A percentile compares a stretch with the other conserved stretches of the same genome.
These are phyloP conservation scores for Pseudocercospora fijiensis DNA, from an alignment of 2,329 filamentous ascomycete genomes.

Conservation along the genomic window DNA sequence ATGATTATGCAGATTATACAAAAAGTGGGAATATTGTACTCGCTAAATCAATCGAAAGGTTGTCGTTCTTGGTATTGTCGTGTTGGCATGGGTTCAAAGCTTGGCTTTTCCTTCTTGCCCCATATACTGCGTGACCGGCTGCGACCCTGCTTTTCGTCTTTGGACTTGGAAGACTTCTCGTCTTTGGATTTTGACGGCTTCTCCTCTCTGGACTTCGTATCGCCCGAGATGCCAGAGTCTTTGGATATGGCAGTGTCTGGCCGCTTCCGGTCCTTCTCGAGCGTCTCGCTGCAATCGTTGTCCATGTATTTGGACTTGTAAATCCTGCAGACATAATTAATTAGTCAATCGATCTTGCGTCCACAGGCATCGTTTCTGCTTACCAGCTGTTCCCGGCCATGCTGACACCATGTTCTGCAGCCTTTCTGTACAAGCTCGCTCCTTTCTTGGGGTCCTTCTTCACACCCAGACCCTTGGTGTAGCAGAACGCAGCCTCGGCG, in stretches of 20 bases:
- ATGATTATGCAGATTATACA: slow-evolving; percentile 7
- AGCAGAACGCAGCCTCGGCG: slow-evolving; percentile 93
- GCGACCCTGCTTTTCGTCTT: slow-evolving; percentile 8
- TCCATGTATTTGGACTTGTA: slow-evolving; percentile 90
- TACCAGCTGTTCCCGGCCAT: slow-evolving; percentile 99
- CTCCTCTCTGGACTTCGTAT: neutral
- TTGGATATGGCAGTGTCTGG: slow-evolving; percentile 22
- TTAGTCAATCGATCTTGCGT: neutral
- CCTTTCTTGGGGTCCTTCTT: slow-evolving; percentile 97
- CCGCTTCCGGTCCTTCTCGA: slow-evolving; percentile 23
- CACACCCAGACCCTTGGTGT: slow-evolving; percentile 86
- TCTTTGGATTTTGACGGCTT: neutral
- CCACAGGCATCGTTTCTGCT: slow-evolving; percentile 41
- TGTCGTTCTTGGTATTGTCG: slow-evolving; percentile 3
- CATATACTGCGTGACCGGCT: slow-evolving; percentile 23
- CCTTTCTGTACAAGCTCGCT: slow-evolving; percentile 83
- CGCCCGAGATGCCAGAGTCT: slow-evolving; percentile 6
- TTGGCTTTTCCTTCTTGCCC: slow-evolving; percentile 22
- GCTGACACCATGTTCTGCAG: slow-evolving; percentile 89
- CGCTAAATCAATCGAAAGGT: slow-evolving; percentile 6
- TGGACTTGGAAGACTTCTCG: neutral
- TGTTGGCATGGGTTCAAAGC: slow-evolving; percentile 5
- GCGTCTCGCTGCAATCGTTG: slow-evolving; percentile 14
- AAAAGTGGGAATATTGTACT: neutral
- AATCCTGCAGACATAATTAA: slow-evolving; percentile 64